phyloP scores from a whole-genome alignment of 495 filamentous ascomycete species.

The Penicillium simplicissimum region DNA sequence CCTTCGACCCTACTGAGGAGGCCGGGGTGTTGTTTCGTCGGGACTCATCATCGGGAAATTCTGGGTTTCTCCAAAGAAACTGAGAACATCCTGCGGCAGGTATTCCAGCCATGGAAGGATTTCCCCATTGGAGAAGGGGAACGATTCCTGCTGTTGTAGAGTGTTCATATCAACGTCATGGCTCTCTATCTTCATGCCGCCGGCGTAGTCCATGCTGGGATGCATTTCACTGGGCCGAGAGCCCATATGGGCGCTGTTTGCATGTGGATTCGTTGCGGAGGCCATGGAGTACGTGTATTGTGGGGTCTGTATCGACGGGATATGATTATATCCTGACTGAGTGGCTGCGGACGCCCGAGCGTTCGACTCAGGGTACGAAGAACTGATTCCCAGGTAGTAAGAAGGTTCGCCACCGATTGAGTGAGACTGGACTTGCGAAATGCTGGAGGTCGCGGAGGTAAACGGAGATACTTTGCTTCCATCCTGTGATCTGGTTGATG shows the following conservation, averaged over 20 bases:
- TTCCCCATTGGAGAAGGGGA: slow-evolving; percentile 51
- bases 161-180: slow-evolving; percentile 67
- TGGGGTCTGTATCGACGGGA: slow-evolving; percentile 32
- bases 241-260: slow-evolving; percentile 39
- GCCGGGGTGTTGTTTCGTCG: slow-evolving; percentile 30
- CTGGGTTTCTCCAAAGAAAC: slow-evolving; percentile 51
- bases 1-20: slow-evolving; percentile 23
- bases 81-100: slow-evolving; percentile 63
- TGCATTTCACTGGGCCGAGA: slow-evolving; percentile 36
- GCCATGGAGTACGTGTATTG: slow-evolving; percentile 31
- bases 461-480: slow-evolving; percentile 22
- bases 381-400: slow-evolving; percentile 35
- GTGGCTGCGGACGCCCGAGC: slow-evolving; percentile 34
- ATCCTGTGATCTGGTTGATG: slow-evolving; percentile 18
- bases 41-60: slow-evolving; percentile 40
- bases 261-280: slow-evolving; percentile 39
- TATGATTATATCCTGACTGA: slow-evolving; percentile 50
- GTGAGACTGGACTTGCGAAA: slow-evolving; percentile 20
- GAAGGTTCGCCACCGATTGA: slow-evolving; percentile 23
- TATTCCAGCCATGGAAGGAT: slow-evolving; percentile 72
- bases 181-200: slow-evolving; percentile 67
- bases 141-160: slow-evolving; percentile 43
- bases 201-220: slow-evolving; percentile 38
- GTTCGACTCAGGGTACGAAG: slow-evolving; percentile 28
- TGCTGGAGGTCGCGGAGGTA: slow-evolving; percentile 22